Evolutionary conservation across 768 basidiomycete genomes (phyloP).

Genomic region (Plicaturopsis crispa): DNA sequence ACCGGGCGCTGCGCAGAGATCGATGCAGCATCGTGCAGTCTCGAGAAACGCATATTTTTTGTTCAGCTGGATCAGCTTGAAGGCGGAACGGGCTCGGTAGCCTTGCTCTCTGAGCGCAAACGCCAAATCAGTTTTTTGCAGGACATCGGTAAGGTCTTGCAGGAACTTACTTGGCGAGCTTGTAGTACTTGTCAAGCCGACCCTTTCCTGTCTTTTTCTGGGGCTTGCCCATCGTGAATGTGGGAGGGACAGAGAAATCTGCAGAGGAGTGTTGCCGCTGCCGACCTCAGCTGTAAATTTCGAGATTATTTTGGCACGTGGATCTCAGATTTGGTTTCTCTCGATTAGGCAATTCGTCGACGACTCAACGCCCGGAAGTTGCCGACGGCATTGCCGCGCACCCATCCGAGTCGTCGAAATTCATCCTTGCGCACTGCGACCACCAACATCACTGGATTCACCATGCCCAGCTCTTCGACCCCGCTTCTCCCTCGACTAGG

Average conservation of each 20-base stretch:
- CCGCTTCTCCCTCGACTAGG: constrained; percentile 17
- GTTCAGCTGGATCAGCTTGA: constrained; percentile 98
- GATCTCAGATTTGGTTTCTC: constrained; percentile 3
- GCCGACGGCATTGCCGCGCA: no score
- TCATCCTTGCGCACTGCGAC: no score
- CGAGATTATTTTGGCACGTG: not conserved
- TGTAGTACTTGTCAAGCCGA: constrained; percentile 95
- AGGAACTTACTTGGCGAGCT: constrained; percentile 85
- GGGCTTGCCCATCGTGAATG: constrained; percentile 53
- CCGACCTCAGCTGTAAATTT: constrained; percentile 4
- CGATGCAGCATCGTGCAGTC: constrained; percentile 85
- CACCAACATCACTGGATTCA: no score
- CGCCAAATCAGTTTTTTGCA: constrained; percentile 3
- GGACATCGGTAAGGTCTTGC: not conserved
- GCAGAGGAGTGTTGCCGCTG: not conserved
- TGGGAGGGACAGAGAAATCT: constrained; percentile 3
- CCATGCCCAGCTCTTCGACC: constrained; percentile 19
- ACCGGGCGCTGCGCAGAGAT: constrained; percentile 97
- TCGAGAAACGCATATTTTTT: constrained; percentile 95
- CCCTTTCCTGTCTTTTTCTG: constrained; percentile 97
- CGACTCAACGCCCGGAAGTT: no score
- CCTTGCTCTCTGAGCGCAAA: constrained; percentile 93
- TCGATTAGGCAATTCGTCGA: no score
- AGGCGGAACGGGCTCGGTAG: constrained; percentile 97
- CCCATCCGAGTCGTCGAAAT: no score